phyloP scores from a whole-genome alignment of 306 rosid species.

The Castanea sativa region DNA sequence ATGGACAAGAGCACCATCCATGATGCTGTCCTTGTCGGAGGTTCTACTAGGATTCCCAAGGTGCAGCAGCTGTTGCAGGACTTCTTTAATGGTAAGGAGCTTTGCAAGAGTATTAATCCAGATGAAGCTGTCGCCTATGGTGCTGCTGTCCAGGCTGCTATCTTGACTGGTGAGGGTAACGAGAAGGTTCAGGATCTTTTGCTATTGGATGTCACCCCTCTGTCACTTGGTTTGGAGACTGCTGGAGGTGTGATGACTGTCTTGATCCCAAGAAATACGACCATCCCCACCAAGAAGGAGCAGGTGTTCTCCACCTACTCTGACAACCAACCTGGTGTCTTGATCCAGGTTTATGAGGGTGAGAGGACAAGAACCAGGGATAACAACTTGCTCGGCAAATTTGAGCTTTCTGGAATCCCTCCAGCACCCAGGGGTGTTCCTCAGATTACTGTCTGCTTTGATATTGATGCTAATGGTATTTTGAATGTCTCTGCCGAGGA shows the following conservation, averaged over 20 bases:
- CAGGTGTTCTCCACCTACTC: slow-evolving; percentile 68
- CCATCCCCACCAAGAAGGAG: slow-evolving; percentile 78
- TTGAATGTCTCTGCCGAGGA: slow-evolving; percentile 72
- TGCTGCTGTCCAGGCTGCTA: slow-evolving; percentile 77
- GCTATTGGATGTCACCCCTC: slow-evolving; percentile 70
- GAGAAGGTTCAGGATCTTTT: slow-evolving; percentile 74
- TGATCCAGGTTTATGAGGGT: slow-evolving; percentile 78
- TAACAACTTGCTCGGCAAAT: slow-evolving; percentile 72
- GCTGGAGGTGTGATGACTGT: slow-evolving; percentile 84
- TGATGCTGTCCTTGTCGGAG: slow-evolving; percentile 80
- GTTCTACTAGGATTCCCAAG: slow-evolving; percentile 77
- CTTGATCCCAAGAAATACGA: slow-evolving; percentile 65
- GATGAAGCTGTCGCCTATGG: slow-evolving; percentile 82
- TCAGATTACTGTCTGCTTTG: slow-evolving; percentile 70
- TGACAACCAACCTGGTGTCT: slow-evolving; percentile 72
- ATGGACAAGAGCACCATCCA: slow-evolving; percentile 76
- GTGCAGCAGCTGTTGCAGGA: slow-evolving; percentile 77
- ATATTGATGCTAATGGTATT: slow-evolving; percentile 70
- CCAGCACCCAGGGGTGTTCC: slow-evolving; percentile 82
- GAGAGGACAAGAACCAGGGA: slow-evolving; percentile 66
- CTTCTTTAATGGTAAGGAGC: slow-evolving; percentile 75
- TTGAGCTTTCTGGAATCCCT: slow-evolving; percentile 75
- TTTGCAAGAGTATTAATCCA: slow-evolving; percentile 72
- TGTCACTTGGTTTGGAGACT: slow-evolving; percentile 66
- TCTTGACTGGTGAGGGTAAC: slow-evolving; percentile 71